Conservation (phyloP, 192 early-diverging fungal species). For the Thamnidium elegans region DNA sequence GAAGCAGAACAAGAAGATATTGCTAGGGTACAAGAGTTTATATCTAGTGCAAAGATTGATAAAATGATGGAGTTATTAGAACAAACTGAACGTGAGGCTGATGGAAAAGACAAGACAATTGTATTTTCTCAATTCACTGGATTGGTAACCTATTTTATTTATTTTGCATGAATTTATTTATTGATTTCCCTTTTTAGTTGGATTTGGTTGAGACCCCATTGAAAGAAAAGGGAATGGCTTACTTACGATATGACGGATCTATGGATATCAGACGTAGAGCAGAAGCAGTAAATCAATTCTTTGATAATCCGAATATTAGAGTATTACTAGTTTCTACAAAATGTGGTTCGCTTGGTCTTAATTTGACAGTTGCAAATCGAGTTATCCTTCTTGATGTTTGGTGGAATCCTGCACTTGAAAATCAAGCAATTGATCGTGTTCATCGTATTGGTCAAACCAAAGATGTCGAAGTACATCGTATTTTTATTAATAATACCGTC, state of each 20-base stretch:
- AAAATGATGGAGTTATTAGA: constrained; percentile 40
- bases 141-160: constrained; percentile 18
- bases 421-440: constrained; percentile 70
- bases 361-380: constrained; percentile 41
- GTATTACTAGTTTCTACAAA: constrained; percentile 67
- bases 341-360: constrained; percentile 72
- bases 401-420: constrained; percentile 42
- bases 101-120: constrained; percentile 47
- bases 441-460: constrained; percentile 72
- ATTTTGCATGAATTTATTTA: neutral
- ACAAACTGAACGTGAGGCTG: constrained; percentile 14
- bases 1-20: neutral
- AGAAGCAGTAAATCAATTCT: constrained; percentile 40
- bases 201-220: constrained; percentile 45
- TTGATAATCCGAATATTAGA: constrained; percentile 30
- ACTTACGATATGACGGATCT: constrained; percentile 42
- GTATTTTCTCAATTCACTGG: constrained; percentile 55
- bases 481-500: constrained; percentile 60
- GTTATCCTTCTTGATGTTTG: constrained; percentile 31
- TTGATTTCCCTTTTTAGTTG: constrained; percentile 19
- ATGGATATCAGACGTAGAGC: constrained; percentile 41
- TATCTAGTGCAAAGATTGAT: constrained; percentile 44
- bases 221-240: constrained; percentile 29
- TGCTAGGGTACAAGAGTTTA: neutral
- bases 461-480: constrained; percentile 57